Evolutionary conservation across 441 rosid species (phyloP), one percentile per base, ranked within the genome.

Genomic region (Erodium moschatum): DNA sequence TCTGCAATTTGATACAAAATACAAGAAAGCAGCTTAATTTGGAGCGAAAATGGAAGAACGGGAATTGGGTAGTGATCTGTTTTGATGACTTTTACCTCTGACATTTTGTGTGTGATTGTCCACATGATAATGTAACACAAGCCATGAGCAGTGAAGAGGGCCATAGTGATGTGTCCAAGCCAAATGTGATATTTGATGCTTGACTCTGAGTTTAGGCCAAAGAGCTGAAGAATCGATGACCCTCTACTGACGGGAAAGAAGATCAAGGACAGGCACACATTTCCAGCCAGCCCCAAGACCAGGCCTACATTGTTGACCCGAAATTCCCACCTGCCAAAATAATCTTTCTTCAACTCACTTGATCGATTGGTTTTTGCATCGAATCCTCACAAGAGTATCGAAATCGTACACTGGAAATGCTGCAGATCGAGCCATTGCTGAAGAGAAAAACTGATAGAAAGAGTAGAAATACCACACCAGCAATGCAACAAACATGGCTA

Each of bases 141-240:
- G 11, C 93, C 89, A 5, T 87, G 90, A 60, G 73, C 70, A 0
- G 89, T 79, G 73, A 82, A 70, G 73, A 87, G 71, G n/a, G 66
- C n/a, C 86, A 86, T 83, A 77, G 69, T 75, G 66, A 83, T 18
- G 70, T 86, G 90, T 0, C 93, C 93, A 10, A 87, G 74, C 89
- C 93, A 86, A 20, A 85, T 82, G 27, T 87, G 93, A 42, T 87
- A 87, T 76, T 83, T 86, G 73, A 87, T 82, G 84, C 90, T 82
- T 6, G 77, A 74, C 72, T 87, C 92, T 11, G 90, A 87, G 46
- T 87, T 85, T 6, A 87, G 76, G 3, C 93, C 90, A 1, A 87
- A 33, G 33, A 85, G 64, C 40, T 82, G 84, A 46, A 87, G 76
- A 74, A 87, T 65, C 38, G 90, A 72, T 2, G 90, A 86, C 21